phyloP scores from a whole-genome alignment of 192 early-diverging fungal species.

The Coemansia aciculifera region DNA sequence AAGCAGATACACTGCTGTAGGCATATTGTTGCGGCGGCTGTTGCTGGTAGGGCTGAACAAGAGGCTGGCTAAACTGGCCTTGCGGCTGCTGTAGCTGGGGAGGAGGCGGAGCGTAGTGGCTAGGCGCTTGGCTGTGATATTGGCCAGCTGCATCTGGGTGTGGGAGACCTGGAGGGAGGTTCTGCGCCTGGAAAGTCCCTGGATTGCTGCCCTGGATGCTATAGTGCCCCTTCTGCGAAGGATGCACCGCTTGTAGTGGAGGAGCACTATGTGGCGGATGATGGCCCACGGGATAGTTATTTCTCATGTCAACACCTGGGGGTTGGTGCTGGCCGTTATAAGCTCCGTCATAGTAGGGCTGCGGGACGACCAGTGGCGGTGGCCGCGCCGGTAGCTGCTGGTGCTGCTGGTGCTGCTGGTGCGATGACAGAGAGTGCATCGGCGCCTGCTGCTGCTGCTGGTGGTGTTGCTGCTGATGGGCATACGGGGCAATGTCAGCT shows the following conservation, averaged over 20 bases:
- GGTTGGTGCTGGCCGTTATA: slow-evolving; percentile 2
- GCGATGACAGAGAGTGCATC: slow-evolving; percentile 1
- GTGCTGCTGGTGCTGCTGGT: slow-evolving; percentile 13
- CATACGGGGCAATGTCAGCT: slow-evolving; percentile 15
- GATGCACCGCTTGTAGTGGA: slow-evolving; percentile 5
- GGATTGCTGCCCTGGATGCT: slow-evolving; percentile 4
- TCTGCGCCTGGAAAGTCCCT: not conserved
- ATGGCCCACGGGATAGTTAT: slow-evolving; percentile 9
- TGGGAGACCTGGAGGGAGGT: not conserved
- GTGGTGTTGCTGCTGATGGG: not conserved
- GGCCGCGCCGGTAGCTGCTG: slow-evolving; percentile 10
- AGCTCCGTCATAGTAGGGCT: slow-evolving; percentile 12
- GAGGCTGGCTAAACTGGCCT: not conserved
- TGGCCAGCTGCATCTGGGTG: slow-evolving; percentile 1
- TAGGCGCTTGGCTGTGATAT: not conserved
- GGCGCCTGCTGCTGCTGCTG: slow-evolving; percentile 8
- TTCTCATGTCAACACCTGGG: not conserved
- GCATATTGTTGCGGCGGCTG: slow-evolving; percentile 14
- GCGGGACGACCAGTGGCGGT: slow-evolving; percentile 11
- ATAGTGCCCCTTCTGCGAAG: slow-evolving; percentile 14
- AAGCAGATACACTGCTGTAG: slow-evolving; percentile 12
- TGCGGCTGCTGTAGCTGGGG: not conserved
- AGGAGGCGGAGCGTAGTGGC: slow-evolving; percentile 11
- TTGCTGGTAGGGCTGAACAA: slow-evolving; percentile 2
- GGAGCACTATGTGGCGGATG: slow-evolving; percentile 8